Percentiles rank a stretch among this genome's conserved stretches.
Conservation (phyloP, 306 rosid species). For the cucumber (Cucumis sativus) region Cucumber_9930_V3 NC_026660.2:27924001-27924500, state of each 20-base stretch:
- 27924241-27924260: constrained; percentile 79
- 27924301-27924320: constrained; percentile 17
- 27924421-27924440: constrained; percentile 81
- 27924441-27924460: constrained; percentile 42
- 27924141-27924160: constrained; percentile 41
- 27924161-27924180: constrained; percentile 77
- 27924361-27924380: constrained; percentile 20
- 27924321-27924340: constrained; percentile 26
- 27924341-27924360: constrained; percentile 61
- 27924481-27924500: not conserved
- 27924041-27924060: constrained; percentile 59
- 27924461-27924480: constrained; percentile 23
- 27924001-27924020: constrained; percentile 15
- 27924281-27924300: constrained; percentile 26
- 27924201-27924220: constrained; percentile 16
- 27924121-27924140: constrained; percentile 14
- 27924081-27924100: constrained; percentile 8
- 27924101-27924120: constrained; percentile 17
- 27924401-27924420: constrained; percentile 75
- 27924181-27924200: constrained; percentile 32
- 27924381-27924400: constrained; percentile 24
- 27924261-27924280: constrained; percentile 50
- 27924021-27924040: constrained; percentile 11
- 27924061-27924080: constrained; percentile 39
- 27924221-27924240: constrained; percentile 35